phyloP scores from a whole-genome alignment of 2,329 filamentous ascomycete genomes.

The Fusarium haematococcum region DNA sequence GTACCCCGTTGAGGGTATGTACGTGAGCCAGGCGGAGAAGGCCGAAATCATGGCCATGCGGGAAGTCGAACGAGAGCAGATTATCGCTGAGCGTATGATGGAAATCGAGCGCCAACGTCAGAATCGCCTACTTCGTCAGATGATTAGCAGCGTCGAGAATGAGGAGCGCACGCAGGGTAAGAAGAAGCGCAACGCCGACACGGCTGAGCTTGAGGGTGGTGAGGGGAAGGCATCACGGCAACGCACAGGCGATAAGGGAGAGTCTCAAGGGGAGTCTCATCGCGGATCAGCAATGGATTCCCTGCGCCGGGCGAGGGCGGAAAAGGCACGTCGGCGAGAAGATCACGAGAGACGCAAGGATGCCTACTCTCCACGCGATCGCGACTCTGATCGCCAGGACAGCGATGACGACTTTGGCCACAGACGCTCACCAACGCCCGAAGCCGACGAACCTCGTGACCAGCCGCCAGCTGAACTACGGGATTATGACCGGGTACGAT shows the following conservation, averaged over 20 bases:
- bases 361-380: constrained; percentile 52
- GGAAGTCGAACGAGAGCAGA: constrained; percentile 90
- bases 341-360: constrained; percentile 73
- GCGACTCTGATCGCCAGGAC: constrained; percentile 64
- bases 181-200: constrained; percentile 82
- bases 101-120: constrained; percentile 86
- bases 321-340: constrained; percentile 64
- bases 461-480: constrained; percentile 77
- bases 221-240: constrained; percentile 78
- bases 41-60: constrained; percentile 85
- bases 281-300: constrained; percentile 76
- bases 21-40: constrained; percentile 79
- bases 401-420: constrained; percentile 85
- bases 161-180: constrained; percentile 65
- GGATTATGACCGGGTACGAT: constrained; percentile 86
- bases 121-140: constrained; percentile 82
- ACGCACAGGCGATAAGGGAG: constrained; percentile 63
- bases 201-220: constrained; percentile 83
- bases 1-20: constrained; percentile 91
- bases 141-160: constrained; percentile 76
- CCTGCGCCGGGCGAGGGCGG: constrained; percentile 70
- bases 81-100: constrained; percentile 87
- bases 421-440: constrained; percentile 64
- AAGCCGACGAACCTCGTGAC: constrained; percentile 76
- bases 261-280: not conserved